A percentile compares a stretch with the other conserved stretches of the same genome.
These are phyloP conservation scores for Cercophora samala DNA, from an alignment of 495 filamentous ascomycete species.

Conservation along the genomic window DNA sequence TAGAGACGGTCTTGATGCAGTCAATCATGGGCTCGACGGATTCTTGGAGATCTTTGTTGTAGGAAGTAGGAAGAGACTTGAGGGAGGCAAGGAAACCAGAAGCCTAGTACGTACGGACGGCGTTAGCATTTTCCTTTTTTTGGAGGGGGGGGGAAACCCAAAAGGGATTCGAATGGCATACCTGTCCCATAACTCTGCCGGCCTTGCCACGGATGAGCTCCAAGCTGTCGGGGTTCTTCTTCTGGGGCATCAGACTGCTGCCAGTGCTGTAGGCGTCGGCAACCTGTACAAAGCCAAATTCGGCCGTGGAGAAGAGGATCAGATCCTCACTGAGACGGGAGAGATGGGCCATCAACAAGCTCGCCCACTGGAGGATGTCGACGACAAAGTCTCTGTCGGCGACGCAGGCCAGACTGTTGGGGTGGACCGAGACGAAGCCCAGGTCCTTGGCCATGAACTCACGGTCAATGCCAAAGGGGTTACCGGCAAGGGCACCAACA, in stretches of 20 bases:
- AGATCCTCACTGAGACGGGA: slow-evolving; percentile 85
- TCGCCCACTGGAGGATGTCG: slow-evolving; percentile 87
- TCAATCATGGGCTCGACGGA: slow-evolving; percentile 84
- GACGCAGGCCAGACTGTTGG: slow-evolving; percentile 82
- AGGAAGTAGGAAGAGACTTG: slow-evolving; percentile 85
- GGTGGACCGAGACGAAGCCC: slow-evolving; percentile 75
- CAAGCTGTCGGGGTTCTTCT: slow-evolving; percentile 73
- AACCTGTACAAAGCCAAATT: slow-evolving; percentile 78
- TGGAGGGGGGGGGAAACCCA: neutral
- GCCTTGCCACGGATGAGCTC: slow-evolving; percentile 87
- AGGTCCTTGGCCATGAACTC: slow-evolving; percentile 83
- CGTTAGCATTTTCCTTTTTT: no score
- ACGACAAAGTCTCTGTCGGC: slow-evolving; percentile 86
- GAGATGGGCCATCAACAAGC: slow-evolving; percentile 81
- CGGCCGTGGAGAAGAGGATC: slow-evolving; percentile 79
- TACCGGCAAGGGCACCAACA: slow-evolving; percentile 84
- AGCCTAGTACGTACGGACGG: slow-evolving; percentile 12
- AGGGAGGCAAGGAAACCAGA: slow-evolving; percentile 79
- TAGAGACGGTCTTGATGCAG: slow-evolving; percentile 76
- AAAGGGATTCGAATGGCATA: slow-evolving; percentile 47
- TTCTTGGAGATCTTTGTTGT: slow-evolving; percentile 96
- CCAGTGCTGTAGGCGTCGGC: slow-evolving; percentile 87
- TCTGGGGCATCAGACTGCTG: slow-evolving; percentile 87
- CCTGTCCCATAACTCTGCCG: slow-evolving; percentile 80
- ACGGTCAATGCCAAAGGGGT: slow-evolving; percentile 88